Evolutionary conservation across 2,329 filamentous ascomycete species (phyloP).

Genomic region (Beauveria australis): DNA sequence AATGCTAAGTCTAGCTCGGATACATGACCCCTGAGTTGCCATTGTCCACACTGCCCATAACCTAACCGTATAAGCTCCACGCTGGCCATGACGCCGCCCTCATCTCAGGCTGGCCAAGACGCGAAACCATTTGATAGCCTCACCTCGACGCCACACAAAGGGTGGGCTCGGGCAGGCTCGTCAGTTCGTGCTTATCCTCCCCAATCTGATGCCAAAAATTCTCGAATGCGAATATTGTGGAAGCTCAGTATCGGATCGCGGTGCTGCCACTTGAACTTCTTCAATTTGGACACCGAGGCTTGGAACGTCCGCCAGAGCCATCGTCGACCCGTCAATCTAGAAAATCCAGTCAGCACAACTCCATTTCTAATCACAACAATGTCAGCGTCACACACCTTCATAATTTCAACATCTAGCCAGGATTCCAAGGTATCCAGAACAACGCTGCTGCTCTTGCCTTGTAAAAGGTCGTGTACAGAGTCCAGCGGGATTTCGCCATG

Average conservation of each 20-base stretch:
- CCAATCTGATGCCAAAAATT: background rate
- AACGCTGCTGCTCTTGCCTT: background rate
- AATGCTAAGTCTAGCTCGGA: background rate
- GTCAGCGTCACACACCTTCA: conserved; percentile 20
- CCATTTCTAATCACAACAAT: background rate
- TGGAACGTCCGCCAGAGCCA: background rate
- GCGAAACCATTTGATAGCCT: background rate
- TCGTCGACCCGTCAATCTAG: background rate
- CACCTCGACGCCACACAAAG: background rate
- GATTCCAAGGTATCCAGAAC: background rate
- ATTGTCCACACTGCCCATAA: background rate
- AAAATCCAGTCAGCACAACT: background rate
- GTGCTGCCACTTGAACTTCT: background rate
- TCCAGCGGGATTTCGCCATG: conserved; percentile 32
- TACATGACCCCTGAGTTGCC: background rate
- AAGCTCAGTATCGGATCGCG: conserved; percentile 3
- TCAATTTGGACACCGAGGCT: background rate
- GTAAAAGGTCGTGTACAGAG: conserved; percentile 31
- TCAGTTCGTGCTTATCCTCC: background rate
- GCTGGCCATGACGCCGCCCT: background rate
- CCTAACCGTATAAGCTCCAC: background rate
- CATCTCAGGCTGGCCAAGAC: background rate
- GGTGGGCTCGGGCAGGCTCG: background rate
- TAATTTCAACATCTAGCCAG: conserved; percentile 24
- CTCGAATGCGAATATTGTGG: background rate